A percentile compares a stretch with the other conserved stretches of the same genome.
Evolutionary conservation across 352 stramenopile species (phyloP).

Genomic region (Phytophthora capsici): DNA sequence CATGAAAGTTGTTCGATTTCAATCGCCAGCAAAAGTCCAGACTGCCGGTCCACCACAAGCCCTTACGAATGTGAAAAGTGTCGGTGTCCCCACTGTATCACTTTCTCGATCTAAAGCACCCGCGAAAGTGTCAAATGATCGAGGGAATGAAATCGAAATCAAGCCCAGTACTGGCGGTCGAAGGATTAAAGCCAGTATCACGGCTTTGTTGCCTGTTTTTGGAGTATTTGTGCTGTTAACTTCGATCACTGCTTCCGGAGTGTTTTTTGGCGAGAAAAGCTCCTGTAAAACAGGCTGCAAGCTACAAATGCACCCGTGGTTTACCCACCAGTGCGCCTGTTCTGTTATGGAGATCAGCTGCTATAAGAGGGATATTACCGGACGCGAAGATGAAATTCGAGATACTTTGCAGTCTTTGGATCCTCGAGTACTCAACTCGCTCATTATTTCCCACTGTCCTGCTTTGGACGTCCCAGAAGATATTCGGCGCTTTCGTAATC

Average conservation of each 20-base stretch:
- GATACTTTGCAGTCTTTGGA: constrained; percentile 38
- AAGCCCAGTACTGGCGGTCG: constrained; percentile 7
- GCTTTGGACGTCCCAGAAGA: constrained; percentile 29
- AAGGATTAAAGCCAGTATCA: constrained; percentile 6
- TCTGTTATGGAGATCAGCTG: constrained; percentile 59
- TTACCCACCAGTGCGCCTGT: constrained; percentile 45
- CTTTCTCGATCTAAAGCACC: background rate
- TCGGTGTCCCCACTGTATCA: background rate
- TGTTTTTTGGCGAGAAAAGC: constrained; percentile 24
- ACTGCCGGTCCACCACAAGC: background rate
- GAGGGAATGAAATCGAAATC: constrained; percentile 3
- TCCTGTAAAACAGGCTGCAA: constrained; percentile 40
- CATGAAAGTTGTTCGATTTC: constrained; percentile 22
- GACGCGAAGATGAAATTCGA: constrained; percentile 21
- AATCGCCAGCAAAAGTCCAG: constrained; percentile 5
- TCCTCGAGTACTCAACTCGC: constrained; percentile 39
- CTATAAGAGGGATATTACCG: constrained; percentile 36
- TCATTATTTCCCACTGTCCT: constrained; percentile 53
- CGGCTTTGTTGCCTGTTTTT: constrained; percentile 31
- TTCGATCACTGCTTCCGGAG: constrained; percentile 38
- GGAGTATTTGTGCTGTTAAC: constrained; percentile 38
- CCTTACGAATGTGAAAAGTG: background rate
- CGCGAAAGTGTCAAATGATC: background rate
- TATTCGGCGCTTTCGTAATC: constrained; percentile 39
- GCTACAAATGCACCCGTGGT: constrained; percentile 56